Evolutionary conservation across 1,284 basidiomycete genomes (phyloP), one percentile per base, ranked within the genome.

Genomic region (Irpex lacteus): DNA sequence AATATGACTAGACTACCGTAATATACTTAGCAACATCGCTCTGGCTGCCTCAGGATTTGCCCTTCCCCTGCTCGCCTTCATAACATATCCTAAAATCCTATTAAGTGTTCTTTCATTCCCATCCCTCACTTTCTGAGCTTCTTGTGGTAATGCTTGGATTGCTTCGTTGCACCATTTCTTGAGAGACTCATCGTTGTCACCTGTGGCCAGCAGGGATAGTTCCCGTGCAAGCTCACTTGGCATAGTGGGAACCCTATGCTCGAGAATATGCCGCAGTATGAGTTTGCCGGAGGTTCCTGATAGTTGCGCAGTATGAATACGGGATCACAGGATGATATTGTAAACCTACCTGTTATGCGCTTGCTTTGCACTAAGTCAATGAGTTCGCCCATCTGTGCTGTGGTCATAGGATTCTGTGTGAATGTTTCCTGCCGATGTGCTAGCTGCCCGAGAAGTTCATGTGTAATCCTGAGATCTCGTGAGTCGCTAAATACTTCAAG

Each of bases 51-150:
- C 76, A 1, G 88, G 87, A 73, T 98, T 90, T 19, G 90, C 94
- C 38, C 87, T 82, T 3, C 96, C 96, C 64, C 86, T 82, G 65
- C 89, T 92, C 60, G 85, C 75, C 76, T 89, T 92, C 95, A 98
- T 98, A 21, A 97, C 92, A 73, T 87, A 84, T 0, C 97, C 97
- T 5, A 98, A 84, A 38, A 99, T 83, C 66, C 92, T 90, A 80
- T 95, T 95, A 50, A 98, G 73, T 1, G 96, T 95, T 67, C 92
- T 95, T 36, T 79, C 76, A 65, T 94, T 91, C 0, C 97, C 96
- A 47, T 81, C 79, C 15, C 84, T 83, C 19, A 94, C 85, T 19
- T 87, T 88, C 5, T 83, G 82, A 0, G 85, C 88, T 71, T 96
- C 94, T 55, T 82, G 78, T 0, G 94, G 92, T 57, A 95, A 78